A percentile compares a stretch with the other conserved stretches of the same genome.
These are phyloP conservation scores for Parietaria judaica DNA, from an alignment of 306 rosid genomes.

Conservation along the genomic window DNA sequence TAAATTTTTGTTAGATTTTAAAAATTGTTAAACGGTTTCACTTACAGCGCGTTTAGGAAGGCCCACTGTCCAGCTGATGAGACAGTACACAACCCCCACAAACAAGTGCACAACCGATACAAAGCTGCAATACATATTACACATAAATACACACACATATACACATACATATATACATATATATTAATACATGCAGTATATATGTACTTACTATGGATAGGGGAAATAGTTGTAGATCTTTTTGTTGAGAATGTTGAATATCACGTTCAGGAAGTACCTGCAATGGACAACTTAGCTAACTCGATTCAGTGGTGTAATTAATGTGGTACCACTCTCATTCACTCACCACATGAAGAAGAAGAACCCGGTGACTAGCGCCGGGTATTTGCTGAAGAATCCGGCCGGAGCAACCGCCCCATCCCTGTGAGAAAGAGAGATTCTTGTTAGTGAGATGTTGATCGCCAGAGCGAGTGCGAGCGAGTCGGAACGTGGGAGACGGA, in stretches of 20 bases:
- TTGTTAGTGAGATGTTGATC: too few species aligned
- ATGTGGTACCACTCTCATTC: neutral
- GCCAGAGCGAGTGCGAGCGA: slow-evolving; percentile 12
- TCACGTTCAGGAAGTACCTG: slow-evolving; percentile 93
- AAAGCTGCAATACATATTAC: slow-evolving; percentile 41
- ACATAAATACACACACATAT: neutral
- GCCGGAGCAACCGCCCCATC: slow-evolving; percentile 15
- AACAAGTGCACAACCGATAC: slow-evolving; percentile 82
- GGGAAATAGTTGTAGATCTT: slow-evolving; percentile 94
- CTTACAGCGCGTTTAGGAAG: slow-evolving; percentile 94
- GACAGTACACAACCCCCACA: slow-evolving; percentile 86
- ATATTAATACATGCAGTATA: neutral
- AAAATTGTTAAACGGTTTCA: neutral
- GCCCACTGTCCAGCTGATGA: slow-evolving; percentile 70
- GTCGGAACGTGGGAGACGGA: slow-evolving; percentile 86
- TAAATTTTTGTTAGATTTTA: too few species aligned
- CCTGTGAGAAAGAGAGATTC: too few species aligned
- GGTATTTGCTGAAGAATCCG: slow-evolving; percentile 47
- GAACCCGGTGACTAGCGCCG: slow-evolving; percentile 70
- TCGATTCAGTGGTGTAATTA: neutral
- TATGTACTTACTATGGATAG: slow-evolving; percentile 67
- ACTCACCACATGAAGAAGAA: slow-evolving; percentile 89
- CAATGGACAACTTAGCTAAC: slow-evolving; percentile 12
- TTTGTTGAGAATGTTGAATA: slow-evolving; percentile 92
- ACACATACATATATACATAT: too few species aligned